Percentiles rank a stretch among this genome's conserved stretches.
phyloP scores from a whole-genome alignment of 2,329 filamentous ascomycete genomes.

The Fusarium verticillioides region DNA sequence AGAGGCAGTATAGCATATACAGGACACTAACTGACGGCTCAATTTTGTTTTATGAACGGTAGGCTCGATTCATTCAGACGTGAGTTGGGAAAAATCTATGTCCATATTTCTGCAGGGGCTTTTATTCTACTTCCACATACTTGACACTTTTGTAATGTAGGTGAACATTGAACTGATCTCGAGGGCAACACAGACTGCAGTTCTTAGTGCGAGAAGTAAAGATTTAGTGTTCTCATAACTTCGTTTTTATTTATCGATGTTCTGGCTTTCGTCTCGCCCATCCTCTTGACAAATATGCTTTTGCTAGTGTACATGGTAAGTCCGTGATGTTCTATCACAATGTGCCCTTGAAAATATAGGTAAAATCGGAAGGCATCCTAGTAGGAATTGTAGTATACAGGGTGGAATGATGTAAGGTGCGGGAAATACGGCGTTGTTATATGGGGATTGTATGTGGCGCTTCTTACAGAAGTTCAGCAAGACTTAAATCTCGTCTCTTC shows the following conservation, averaged over 20 bases:
- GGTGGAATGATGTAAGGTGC: not conserved
- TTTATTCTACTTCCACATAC: not conserved
- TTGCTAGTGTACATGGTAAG: conserved; percentile 31
- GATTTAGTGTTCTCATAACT: not conserved
- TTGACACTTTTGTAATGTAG: not conserved
- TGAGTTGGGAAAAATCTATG: not conserved
- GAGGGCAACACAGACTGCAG: not conserved
- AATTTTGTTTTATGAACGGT: not conserved
- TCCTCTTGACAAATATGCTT: not conserved
- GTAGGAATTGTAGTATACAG: conserved; percentile 24
- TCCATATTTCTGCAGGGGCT: no score
- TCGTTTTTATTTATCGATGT: not conserved
- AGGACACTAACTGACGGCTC: conserved; percentile 22
- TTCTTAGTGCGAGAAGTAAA: not conserved
- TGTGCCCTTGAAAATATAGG: not conserved
- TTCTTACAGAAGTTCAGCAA: not conserved
- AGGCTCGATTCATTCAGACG: not conserved
- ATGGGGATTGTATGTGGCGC: not conserved
- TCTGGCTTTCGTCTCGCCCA: not conserved
- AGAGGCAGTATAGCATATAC: conserved; percentile 36
- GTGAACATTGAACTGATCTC: not conserved
- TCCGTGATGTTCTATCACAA: not conserved
- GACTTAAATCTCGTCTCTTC: not conserved
- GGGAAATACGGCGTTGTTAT: not conserved
- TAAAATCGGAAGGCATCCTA: not conserved